These are phyloP conservation scores for Aspergillus terreus DNA, from an alignment of 2,329 filamentous ascomycete genomes.

Conservation along the genomic window DNA sequence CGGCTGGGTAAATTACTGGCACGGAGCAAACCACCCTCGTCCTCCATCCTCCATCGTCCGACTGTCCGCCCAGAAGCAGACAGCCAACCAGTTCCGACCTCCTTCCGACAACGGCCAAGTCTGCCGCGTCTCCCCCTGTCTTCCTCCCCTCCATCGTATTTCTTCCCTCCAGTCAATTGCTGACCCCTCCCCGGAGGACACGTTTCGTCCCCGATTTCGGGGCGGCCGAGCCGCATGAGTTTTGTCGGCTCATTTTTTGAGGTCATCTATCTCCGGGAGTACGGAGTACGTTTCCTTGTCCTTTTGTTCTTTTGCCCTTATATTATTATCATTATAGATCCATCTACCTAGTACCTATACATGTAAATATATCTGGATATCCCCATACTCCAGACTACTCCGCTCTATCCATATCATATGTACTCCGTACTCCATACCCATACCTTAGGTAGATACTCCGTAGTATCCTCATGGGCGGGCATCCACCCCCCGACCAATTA, in stretches of 20 bases:
- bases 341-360: too few species aligned
- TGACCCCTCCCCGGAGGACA: slow-evolving; percentile 1
- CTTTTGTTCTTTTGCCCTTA: too few species aligned
- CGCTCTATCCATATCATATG: not conserved
- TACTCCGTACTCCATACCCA: not conserved
- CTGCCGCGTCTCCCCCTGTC: slow-evolving; percentile 10
- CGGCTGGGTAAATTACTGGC: slow-evolving; percentile 19
- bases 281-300: too few species aligned
- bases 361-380: too few species aligned
- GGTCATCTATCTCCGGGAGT: slow-evolving; percentile 16
- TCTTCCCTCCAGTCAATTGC: not conserved
- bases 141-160: slow-evolving; percentile 2
- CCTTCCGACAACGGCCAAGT: slow-evolving; percentile 32
- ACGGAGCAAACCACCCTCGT: slow-evolving; percentile 15
- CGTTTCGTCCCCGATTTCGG: slow-evolving; percentile 27
- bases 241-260: slow-evolving; percentile 22
- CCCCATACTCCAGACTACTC: not conserved
- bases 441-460: too few species aligned
- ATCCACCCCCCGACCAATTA: not conserved
- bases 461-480: too few species aligned
- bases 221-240: slow-evolving; percentile 16
- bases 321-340: too few species aligned
- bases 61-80: slow-evolving; percentile 14
- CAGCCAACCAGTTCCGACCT: slow-evolving; percentile 5
- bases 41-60: slow-evolving; percentile 1